Evolutionary conservation across 805 yeast genomes (phyloP).

Genomic region (Candida orba): DNA sequence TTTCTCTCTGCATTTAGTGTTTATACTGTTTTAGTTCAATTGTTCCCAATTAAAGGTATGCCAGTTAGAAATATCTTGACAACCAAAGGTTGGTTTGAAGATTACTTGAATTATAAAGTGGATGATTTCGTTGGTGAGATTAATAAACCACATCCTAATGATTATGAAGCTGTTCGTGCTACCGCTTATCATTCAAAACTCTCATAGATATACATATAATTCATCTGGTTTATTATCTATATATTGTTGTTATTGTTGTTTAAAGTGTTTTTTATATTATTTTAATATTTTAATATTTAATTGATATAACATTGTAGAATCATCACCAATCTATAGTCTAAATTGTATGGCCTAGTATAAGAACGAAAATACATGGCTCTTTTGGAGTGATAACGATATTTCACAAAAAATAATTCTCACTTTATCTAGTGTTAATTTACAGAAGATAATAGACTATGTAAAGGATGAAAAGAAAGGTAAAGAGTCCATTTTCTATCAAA

Average conservation of each 20-base stretch:
- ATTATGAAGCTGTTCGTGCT: slow-evolving; percentile 7
- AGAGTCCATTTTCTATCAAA: too few relatives aligned
- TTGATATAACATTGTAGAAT: too few relatives aligned
- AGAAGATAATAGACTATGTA: too few relatives aligned
- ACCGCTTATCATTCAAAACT: not conserved
- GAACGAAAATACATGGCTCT: too few relatives aligned
- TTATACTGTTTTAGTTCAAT: slow-evolving; percentile 43
- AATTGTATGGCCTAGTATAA: too few relatives aligned
- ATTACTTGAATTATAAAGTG: slow-evolving; percentile 7
- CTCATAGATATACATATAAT: not conserved
- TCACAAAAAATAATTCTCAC: too few relatives aligned
- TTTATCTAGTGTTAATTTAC: not conserved
- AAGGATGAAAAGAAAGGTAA: too few relatives aligned
- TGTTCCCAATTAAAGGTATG: slow-evolving; percentile 46
- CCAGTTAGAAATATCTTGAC: slow-evolving; percentile 33
- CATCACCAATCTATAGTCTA: too few relatives aligned
- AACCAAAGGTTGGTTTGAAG: slow-evolving; percentile 45
- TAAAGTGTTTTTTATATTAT: not conserved
- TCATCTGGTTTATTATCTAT: not conserved
- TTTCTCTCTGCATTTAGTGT: slow-evolving; percentile 50
- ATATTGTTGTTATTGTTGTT: not conserved
- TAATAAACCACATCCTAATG: slow-evolving; percentile 16
- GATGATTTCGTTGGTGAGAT: slow-evolving; percentile 13
- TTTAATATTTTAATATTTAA: too few relatives aligned
- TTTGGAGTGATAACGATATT: too few relatives aligned